These are phyloP conservation scores for Coemansia sp. DNA, from an alignment of 192 early-diverging fungal species.

Conservation along the genomic window DNA sequence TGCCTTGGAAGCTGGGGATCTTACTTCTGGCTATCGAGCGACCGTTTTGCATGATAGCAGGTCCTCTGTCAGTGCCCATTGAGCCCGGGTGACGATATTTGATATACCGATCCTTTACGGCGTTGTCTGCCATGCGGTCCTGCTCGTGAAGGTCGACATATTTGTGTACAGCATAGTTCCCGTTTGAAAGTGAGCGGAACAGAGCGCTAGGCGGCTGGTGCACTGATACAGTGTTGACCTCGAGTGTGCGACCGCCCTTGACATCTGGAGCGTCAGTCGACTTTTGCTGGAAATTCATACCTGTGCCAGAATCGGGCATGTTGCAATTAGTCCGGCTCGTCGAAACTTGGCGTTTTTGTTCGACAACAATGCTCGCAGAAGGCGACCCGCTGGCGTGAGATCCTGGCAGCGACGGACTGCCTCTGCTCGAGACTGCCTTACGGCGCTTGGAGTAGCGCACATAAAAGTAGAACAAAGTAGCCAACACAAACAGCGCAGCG, in stretches of 20 bases:
- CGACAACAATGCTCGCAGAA: background rate
- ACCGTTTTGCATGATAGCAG: background rate
- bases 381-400: constrained; percentile 8
- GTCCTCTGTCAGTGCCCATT: background rate
- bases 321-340: background rate
- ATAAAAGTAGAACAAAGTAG: constrained; percentile 39
- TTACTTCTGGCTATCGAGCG: background rate
- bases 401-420: background rate
- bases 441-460: constrained; percentile 23
- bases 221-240: constrained; percentile 3
- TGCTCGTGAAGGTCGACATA: background rate
- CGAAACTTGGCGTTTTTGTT: background rate
- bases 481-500: constrained; percentile 24
- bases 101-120: constrained; percentile 6
- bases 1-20: constrained; percentile 6
- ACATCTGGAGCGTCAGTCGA: background rate
- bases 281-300: constrained; percentile 20
- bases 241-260: background rate
- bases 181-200: background rate
- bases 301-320: constrained; percentile 40
- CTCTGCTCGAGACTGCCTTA: background rate
- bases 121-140: constrained; percentile 5
- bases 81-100: constrained; percentile 7
- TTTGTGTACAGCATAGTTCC: background rate
- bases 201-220: background rate